Percentiles rank a stretch among this genome's conserved stretches.
phyloP scores from a whole-genome alignment of 306 rosid genomes.

The Cyamopsis tetragonoloba region DNA sequence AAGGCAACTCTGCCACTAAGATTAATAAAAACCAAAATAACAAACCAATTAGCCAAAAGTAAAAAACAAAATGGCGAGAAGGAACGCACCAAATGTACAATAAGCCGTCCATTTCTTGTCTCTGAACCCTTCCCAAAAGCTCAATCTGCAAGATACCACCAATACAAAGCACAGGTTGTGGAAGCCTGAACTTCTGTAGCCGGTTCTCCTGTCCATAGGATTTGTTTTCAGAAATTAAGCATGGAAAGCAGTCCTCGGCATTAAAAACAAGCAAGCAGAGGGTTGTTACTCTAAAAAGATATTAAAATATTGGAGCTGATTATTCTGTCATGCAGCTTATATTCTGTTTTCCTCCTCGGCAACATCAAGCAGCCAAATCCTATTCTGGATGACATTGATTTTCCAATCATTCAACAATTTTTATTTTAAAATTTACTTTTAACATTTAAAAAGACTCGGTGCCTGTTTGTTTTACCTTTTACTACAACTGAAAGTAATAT shows the following conservation, averaged over 20 bases:
- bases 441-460: no score
- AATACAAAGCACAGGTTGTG: slow-evolving; percentile 86
- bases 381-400: background rate
- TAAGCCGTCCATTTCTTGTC: slow-evolving; percentile 76
- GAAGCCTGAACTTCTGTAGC: slow-evolving; percentile 78
- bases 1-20: slow-evolving; percentile 6
- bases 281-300: slow-evolving; percentile 1
- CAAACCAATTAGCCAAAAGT: background rate
- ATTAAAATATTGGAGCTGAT: background rate
- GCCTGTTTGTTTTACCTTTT: no score
- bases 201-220: slow-evolving; percentile 46
- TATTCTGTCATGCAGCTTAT: background rate
- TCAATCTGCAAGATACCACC: slow-evolving; percentile 92
- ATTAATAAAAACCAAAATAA: background rate
- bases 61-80: background rate
- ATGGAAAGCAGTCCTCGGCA: background rate
- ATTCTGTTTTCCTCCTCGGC: background rate
- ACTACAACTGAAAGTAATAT: no score
- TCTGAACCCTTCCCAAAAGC: slow-evolving; percentile 87
- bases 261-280: background rate
- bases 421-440: background rate
- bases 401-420: background rate
- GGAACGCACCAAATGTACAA: slow-evolving; percentile 76
- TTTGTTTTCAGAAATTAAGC: slow-evolving; percentile 12
- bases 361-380: background rate